Evolutionary conservation across 2,329 filamentous ascomycete genomes (phyloP), one percentile per base, ranked within the genome.

Genomic region (Cadophora malorum): DNA sequence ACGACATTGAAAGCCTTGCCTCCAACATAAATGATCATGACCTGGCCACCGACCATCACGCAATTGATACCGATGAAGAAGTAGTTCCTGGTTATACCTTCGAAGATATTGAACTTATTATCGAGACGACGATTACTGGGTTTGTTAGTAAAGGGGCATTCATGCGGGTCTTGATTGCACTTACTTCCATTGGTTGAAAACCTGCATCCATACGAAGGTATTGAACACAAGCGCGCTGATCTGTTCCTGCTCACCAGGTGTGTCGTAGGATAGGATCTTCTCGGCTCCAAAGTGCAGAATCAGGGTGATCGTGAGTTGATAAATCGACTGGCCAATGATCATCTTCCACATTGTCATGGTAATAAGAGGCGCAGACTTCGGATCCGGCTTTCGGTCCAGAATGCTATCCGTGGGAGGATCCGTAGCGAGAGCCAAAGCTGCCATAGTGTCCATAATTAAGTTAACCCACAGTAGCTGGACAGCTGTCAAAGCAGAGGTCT

Each of bases 171-270:
- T 72, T 72, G 28, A 14, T 23, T 16, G 62, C 71, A 88, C 88
- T 86, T 84, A 90, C 88, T 98, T 98, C 86, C 96, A 92, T 78
- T 97, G 91, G 80, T 98, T 98, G 83, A 98, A 98, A 74, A 98
- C 96, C 76, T 98, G 95, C 94, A 98, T 97, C 95, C 95, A 98
- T 64, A 97, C 95, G 78, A 98, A 98, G 0, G 93, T 96, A 83
- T 98, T 98, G 86, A 98, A 98, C 8, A 98, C 92, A 59, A 98
- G 85, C 2, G 94, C 96, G 66, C 89, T 83, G 68, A 96, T 84
- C 74, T 91, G 84, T 16, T 73, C 76, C 6, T 78, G 71, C 45
- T 85, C 78, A 41, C 81, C 75, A 35, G 84, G 80, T 3, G 80
- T 78, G 16, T 84, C 78, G 73, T 90, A 88, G 9, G 82, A 82